Conservation (phyloP, 495 filamentous ascomycete genomes). For the Podospora pseudoanserina region DNA sequence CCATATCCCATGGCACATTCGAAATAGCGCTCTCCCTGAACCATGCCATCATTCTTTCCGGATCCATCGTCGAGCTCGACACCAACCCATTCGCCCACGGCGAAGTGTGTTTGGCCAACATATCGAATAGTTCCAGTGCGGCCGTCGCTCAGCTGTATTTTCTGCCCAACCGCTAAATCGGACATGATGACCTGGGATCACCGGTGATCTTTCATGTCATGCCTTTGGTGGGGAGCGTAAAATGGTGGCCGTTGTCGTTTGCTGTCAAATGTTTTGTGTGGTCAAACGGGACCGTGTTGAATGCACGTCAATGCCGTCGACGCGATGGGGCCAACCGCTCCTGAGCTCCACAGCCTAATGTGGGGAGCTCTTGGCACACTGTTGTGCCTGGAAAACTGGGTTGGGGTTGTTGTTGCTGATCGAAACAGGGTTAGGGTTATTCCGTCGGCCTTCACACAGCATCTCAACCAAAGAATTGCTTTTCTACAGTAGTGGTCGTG, state of each 20-base stretch:
- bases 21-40: conserved; percentile 88
- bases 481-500: too few species aligned
- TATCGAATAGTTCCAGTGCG: conserved; percentile 75
- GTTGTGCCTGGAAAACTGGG: not conserved
- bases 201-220: not conserved
- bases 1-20: conserved; percentile 74
- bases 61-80: conserved; percentile 78
- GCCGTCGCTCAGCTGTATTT: conserved; percentile 69
- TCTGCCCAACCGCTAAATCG: conserved; percentile 44
- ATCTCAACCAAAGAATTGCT: too few species aligned
- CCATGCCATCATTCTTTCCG: conserved; percentile 93
- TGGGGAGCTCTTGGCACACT: not conserved
- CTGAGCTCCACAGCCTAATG: not conserved
- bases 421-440: not conserved
- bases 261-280: not conserved
- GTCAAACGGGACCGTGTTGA: not conserved
- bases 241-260: not conserved
- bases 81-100: conserved; percentile 81
- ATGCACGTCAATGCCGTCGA: not conserved
- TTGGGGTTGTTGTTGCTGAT: not conserved
- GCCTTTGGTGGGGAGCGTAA: not conserved
- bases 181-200: not conserved
- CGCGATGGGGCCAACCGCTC: not conserved
- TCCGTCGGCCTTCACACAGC: too few species aligned
- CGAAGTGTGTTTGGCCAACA: conserved; percentile 73